Evolutionary conservation across 1,284 basidiomycete species (phyloP), one percentile per base, ranked within the genome.

Genomic region (Pseudozyma sp.): DNA sequence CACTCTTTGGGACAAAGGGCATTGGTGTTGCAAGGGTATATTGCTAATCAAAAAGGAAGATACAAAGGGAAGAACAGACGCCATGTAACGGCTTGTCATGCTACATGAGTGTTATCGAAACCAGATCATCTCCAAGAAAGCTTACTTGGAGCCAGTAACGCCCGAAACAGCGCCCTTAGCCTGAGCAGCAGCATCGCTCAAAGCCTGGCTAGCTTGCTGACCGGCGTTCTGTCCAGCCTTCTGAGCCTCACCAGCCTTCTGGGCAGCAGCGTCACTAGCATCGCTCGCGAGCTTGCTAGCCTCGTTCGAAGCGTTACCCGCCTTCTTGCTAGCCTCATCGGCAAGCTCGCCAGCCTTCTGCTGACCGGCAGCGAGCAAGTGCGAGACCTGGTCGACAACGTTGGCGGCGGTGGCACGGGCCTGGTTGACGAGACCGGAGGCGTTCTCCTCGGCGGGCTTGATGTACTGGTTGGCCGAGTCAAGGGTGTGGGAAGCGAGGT

Each of bases 401-500:
- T 52, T 55, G 38, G 59, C 70, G 34, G 75, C 75, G 12, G 75
- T 70, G 40, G 52, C 57, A 44, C 75, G 75, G 3, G 66, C 75
- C 63, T 66, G 59, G 70, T 67, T 64, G 61, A 74, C 61, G 13
- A 76, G 60, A 8, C 74, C 74, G 10, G 39, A 25, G 36, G 64
- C 62, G 48, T 71, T 61, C 3, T 76, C 65, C 48, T 70, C 57
- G 39, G 65, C 65, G 31, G 74, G 74, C 76, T 78, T 78, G 72
- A 78, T 71, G 70, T 78, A 78, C 54, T 68, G 58, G 70, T 78
- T 76, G 67, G 76, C 76, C 45, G 72, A 69, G 51, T 75, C 67
- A 57, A 78, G 72, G 14, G 73, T 76, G 67, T 76, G 62, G 7
- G 69, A 58, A 42, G 76, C 76, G 16, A 78, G 65, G 47, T 78